Conservation (phyloP, 805 yeast genomes). For the Kodamaea neixiangensis region DNA sequence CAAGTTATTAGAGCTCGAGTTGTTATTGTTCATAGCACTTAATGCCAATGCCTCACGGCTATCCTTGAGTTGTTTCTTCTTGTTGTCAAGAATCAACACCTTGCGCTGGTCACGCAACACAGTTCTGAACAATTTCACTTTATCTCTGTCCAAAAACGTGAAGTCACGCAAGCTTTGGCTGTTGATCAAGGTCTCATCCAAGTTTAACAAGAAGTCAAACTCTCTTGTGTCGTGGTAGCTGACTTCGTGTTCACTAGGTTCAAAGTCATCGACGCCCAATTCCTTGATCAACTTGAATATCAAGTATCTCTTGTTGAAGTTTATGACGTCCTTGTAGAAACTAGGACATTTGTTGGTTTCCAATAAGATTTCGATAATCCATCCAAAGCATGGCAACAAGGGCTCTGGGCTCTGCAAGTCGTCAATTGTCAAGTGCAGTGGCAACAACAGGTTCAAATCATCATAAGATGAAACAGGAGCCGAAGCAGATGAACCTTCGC, state of each 20-base stretch:
- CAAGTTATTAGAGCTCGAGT: not conserved
- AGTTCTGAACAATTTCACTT: constrained; percentile 28
- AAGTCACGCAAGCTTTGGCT: constrained; percentile 40
- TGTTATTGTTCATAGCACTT: constrained; percentile 6
- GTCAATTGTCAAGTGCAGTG: constrained; percentile 22
- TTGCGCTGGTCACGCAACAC: constrained; percentile 35
- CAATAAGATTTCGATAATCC: constrained; percentile 79
- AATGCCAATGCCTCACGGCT: constrained; percentile 11
- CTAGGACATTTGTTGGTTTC: constrained; percentile 69
- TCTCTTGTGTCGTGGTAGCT: constrained; percentile 38
- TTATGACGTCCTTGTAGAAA: constrained; percentile 67
- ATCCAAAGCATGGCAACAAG: constrained; percentile 85
- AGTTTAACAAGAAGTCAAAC: constrained; percentile 54
- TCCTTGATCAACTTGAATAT: constrained; percentile 41
- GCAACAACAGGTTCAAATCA: constrained; percentile 33
- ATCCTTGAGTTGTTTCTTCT: constrained; percentile 30
- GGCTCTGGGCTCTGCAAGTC: constrained; percentile 41
- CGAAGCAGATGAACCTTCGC: not conserved
- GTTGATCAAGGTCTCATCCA: constrained; percentile 39
- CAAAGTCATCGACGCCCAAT: constrained; percentile 38
- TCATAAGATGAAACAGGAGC: constrained; percentile 21
- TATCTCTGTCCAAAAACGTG: constrained; percentile 25
- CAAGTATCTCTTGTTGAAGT: constrained; percentile 71
- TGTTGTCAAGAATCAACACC: constrained; percentile 32
- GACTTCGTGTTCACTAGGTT: constrained; percentile 23